A percentile compares a stretch with the other conserved stretches of the same genome.
These are phyloP conservation scores for Allantophomopsis lycopodina DNA, from an alignment of 2,329 filamentous ascomycete genomes.

Conservation along the genomic window DNA sequence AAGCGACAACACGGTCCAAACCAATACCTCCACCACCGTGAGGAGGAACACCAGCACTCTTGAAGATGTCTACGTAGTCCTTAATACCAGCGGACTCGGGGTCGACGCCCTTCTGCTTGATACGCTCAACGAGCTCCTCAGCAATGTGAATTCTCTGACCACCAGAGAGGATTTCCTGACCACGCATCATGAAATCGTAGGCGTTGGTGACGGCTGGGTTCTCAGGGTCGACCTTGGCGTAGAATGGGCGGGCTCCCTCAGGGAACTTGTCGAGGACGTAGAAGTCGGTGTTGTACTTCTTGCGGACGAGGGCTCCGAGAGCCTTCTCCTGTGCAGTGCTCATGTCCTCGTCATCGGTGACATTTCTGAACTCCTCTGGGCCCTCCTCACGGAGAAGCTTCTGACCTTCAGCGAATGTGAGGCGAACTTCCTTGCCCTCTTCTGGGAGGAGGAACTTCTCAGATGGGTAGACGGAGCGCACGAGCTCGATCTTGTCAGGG, in stretches of 20 bases:
- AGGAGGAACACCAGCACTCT: slow-evolving; percentile 70
- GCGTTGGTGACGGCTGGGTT: slow-evolving; percentile 53
- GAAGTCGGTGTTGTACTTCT: slow-evolving; percentile 91
- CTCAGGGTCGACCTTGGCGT: slow-evolving; percentile 67
- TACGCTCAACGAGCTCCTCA: slow-evolving; percentile 59
- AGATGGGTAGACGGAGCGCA: slow-evolving; percentile 63
- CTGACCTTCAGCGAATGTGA: slow-evolving; percentile 69
- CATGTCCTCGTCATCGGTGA: slow-evolving; percentile 68
- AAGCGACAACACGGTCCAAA: slow-evolving; percentile 70
- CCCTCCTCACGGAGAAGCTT: slow-evolving; percentile 65
- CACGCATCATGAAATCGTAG: slow-evolving; percentile 79
- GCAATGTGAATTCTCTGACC: slow-evolving; percentile 85
- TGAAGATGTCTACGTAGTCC: slow-evolving; percentile 78
- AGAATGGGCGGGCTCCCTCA: slow-evolving; percentile 76
- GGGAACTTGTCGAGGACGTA: slow-evolving; percentile 97
- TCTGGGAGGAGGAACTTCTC: slow-evolving; percentile 66
- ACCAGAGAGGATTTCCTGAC: slow-evolving; percentile 85
- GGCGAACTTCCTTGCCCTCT: slow-evolving; percentile 58
- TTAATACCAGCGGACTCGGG: slow-evolving; percentile 64
- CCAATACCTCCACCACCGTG: slow-evolving; percentile 86
- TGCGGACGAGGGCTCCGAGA: slow-evolving; percentile 72
- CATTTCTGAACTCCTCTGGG: slow-evolving; percentile 49
- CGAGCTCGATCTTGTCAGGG: slow-evolving; percentile 56
- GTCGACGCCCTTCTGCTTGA: slow-evolving; percentile 70
- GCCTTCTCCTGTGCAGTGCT: slow-evolving; percentile 73